Percentiles rank a stretch among this genome's conserved stretches.
Evolutionary conservation across 164 flowering plant genomes (phyloP).

Genomic region (Santalum album): DNA sequence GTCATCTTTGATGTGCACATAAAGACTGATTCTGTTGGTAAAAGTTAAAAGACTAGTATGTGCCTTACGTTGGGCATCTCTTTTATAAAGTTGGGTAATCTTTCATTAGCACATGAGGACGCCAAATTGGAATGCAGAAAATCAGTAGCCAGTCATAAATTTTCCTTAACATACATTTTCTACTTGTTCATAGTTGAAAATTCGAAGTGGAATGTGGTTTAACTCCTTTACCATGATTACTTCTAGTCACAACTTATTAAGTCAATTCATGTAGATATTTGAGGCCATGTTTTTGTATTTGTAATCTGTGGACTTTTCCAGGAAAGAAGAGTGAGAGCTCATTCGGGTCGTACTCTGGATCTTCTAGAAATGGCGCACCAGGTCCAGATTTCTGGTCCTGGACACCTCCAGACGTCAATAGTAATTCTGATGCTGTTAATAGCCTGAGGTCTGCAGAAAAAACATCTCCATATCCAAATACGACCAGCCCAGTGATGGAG

Average conservation of each 20-base stretch:
- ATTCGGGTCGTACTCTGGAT: constrained; percentile 19
- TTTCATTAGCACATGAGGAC: no score
- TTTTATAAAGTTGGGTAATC: no score
- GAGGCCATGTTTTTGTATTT: not conserved
- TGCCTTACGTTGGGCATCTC: no score
- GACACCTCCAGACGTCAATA: constrained; percentile 40
- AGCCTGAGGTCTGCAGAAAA: constrained; percentile 16
- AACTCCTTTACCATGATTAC: not conserved
- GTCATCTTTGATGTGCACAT: no score
- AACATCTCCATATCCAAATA: constrained; percentile 20
- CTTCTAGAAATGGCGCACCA: constrained; percentile 37
- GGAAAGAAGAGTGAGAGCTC: constrained; percentile 22
- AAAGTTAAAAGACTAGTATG: no score
- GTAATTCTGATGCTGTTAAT: constrained; percentile 11
- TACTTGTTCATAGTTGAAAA: no score
- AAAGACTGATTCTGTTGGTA: no score
- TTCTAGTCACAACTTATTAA: not conserved
- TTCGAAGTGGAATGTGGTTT: not conserved
- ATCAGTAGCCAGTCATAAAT: no score
- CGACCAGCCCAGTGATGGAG: constrained; percentile 37
- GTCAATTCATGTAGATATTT: not conserved
- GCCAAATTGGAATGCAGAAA: no score
- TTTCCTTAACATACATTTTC: no score
- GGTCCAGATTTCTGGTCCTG: constrained; percentile 99
- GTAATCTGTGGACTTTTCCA: constrained; percentile 14